Percentiles rank a stretch among this genome's conserved stretches.
Conservation (phyloP, 1,284 basidiomycete species). For the Malassezia restricta region DNA sequence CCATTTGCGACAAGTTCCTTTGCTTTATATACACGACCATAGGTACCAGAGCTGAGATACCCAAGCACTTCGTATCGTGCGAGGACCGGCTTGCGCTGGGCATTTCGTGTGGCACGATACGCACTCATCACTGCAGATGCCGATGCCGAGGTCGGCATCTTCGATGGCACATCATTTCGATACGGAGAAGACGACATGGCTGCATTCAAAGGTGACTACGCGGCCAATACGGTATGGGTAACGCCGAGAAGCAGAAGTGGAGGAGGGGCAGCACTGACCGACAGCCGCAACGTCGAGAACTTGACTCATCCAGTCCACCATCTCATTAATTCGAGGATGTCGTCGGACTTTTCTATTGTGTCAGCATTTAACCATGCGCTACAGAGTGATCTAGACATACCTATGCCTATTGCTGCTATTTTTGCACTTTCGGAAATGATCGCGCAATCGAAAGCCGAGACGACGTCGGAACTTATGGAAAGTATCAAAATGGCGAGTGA, state of each 20-base stretch:
- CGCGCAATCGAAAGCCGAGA: constrained; percentile 64
- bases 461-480: constrained; percentile 78
- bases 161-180: too few relatives aligned
- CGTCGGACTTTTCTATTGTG: constrained; percentile 28
- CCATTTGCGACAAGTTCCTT: neutral
- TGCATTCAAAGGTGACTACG: too few relatives aligned
- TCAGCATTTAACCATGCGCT: constrained; percentile 28
- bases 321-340: too few relatives aligned
- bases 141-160: constrained; percentile 6
- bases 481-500: constrained; percentile 65
- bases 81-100: constrained; percentile 26
- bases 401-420: constrained; percentile 76
- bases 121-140: constrained; percentile 29
- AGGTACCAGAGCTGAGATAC: constrained; percentile 95
- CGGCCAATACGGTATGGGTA: too few relatives aligned
- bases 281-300: neutral
- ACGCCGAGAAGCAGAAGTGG: neutral
- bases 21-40: constrained; percentile 95
- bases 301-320: too few relatives aligned
- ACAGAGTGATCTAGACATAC: constrained; percentile 52
- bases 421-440: constrained; percentile 67
- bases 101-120: constrained; percentile 33
- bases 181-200: too few relatives aligned
- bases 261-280: neutral
- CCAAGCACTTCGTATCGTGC: constrained; percentile 70